phyloP scores from a whole-genome alignment of 2,329 filamentous ascomycete genomes.

The Calonectria multiphialidica region DNA sequence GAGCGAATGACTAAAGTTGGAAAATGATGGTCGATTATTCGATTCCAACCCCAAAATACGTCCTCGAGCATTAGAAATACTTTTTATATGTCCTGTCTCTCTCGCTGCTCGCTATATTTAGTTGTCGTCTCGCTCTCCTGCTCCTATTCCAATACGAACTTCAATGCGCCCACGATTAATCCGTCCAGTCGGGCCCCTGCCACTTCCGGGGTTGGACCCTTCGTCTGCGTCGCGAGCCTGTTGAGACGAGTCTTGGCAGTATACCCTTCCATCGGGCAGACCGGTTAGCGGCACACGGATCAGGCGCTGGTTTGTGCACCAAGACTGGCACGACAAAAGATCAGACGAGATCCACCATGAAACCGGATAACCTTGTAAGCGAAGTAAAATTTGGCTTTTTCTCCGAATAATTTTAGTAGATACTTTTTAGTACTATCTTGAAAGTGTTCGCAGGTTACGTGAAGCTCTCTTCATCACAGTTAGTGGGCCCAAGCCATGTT shows the following conservation, averaged over 20 bases:
- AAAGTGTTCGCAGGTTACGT: too few species aligned
- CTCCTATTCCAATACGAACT: neutral
- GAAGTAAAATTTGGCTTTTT: neutral
- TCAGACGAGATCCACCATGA: neutral
- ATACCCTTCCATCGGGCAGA: neutral
- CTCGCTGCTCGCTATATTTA: neutral
- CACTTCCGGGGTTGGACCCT: neutral
- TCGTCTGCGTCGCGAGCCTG: neutral
- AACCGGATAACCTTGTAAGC: neutral
- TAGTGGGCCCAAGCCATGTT: too few species aligned
- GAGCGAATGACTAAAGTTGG: neutral
- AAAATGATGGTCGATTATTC: neutral
- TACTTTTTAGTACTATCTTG: too few species aligned
- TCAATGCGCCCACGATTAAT: neutral
- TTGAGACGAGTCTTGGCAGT: neutral
- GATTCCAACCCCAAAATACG: too few species aligned
- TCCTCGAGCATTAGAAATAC: neutral
- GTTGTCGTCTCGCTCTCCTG: neutral
- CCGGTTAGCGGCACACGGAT: neutral
- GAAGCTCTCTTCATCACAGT: too few species aligned
- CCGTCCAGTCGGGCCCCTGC: neutral
- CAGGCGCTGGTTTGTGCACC: neutral
- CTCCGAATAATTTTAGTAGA: neutral
- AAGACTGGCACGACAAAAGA: neutral
- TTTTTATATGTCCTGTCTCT: neutral